These are phyloP conservation scores for Nissolia schottii DNA, from an alignment of 306 rosid genomes.

Conservation along the genomic window DNA sequence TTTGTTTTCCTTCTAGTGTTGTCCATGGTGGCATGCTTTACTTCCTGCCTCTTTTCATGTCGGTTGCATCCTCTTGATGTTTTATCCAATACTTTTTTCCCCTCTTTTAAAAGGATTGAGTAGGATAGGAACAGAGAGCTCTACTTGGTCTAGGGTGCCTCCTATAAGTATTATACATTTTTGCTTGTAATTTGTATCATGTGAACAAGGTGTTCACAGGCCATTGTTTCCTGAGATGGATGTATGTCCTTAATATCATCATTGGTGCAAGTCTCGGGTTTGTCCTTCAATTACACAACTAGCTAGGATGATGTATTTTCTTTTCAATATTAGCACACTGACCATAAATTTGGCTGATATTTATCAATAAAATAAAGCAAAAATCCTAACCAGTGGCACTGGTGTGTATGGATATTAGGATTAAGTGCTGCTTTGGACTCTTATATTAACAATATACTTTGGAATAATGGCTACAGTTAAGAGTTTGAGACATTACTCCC, in stretches of 20 bases:
- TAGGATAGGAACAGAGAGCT: not conserved
- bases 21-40: not conserved
- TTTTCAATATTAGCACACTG: not conserved
- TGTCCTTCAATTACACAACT: not conserved
- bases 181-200: not conserved
- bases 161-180: not conserved
- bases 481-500: conserved; percentile 12
- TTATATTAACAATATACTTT: not conserved
- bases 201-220: not conserved
- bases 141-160: not conserved
- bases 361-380: not conserved
- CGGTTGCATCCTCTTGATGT: not conserved
- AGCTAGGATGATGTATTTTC: not conserved
- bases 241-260: not conserved
- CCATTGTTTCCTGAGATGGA: not conserved
- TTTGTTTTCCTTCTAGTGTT: not conserved
- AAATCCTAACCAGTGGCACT: not conserved
- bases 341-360: not conserved
- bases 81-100: not conserved
- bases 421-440: not conserved
- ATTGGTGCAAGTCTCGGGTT: not conserved
- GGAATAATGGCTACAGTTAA: conserved; percentile 15
- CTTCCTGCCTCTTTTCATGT: not conserved
- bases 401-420: not conserved
- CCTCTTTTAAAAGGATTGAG: not conserved